A percentile compares a stretch with the other conserved stretches of the same genome.
phyloP scores from a whole-genome alignment of 805 yeast genomes.

The Osmozyma mogii region DNA sequence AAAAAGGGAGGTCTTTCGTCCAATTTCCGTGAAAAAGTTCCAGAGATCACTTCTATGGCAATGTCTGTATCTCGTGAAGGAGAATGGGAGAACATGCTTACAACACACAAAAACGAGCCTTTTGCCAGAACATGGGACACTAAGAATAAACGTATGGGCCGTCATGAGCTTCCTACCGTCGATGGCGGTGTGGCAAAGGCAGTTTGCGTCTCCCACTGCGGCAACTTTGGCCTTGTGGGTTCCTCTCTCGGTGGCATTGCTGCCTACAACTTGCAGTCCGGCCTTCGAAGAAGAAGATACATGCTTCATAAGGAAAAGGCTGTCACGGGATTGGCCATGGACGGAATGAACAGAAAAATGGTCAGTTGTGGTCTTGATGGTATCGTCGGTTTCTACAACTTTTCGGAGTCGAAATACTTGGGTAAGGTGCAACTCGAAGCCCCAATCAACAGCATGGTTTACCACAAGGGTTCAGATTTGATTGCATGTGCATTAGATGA shows the following conservation, averaged over 20 bases:
- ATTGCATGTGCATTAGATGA: slow-evolving; percentile 84
- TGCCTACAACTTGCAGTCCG: slow-evolving; percentile 87
- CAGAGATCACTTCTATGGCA: slow-evolving; percentile 66
- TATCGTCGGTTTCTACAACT: slow-evolving; percentile 77
- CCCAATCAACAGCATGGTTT: slow-evolving; percentile 70
- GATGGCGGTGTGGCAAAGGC: slow-evolving; percentile 72
- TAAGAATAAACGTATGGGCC: slow-evolving; percentile 70
- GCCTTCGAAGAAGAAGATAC: slow-evolving; percentile 65
- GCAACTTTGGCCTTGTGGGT: slow-evolving; percentile 90
- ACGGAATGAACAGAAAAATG: slow-evolving; percentile 84
- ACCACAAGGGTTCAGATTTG: slow-evolving; percentile 77
- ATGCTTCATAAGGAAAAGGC: slow-evolving; percentile 59
- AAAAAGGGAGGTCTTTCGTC: slow-evolving; percentile 49
- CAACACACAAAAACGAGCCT: slow-evolving; percentile 77
- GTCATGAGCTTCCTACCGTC: slow-evolving; percentile 59
- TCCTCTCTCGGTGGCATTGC: slow-evolving; percentile 80
- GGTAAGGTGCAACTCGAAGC: slow-evolving; percentile 64
- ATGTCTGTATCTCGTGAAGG: slow-evolving; percentile 70
- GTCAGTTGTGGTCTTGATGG: slow-evolving; percentile 89
- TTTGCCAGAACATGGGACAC: slow-evolving; percentile 92
- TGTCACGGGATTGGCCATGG: slow-evolving; percentile 83
- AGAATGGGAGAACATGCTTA: slow-evolving; percentile 89
- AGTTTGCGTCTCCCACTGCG: slow-evolving; percentile 83
- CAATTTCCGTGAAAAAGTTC: slow-evolving; percentile 58
- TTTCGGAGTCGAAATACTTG: slow-evolving; percentile 58